Base-by-base conservation (phyloP, 768 basidiomycete species). In the Termitomyces sp. region DNA sequence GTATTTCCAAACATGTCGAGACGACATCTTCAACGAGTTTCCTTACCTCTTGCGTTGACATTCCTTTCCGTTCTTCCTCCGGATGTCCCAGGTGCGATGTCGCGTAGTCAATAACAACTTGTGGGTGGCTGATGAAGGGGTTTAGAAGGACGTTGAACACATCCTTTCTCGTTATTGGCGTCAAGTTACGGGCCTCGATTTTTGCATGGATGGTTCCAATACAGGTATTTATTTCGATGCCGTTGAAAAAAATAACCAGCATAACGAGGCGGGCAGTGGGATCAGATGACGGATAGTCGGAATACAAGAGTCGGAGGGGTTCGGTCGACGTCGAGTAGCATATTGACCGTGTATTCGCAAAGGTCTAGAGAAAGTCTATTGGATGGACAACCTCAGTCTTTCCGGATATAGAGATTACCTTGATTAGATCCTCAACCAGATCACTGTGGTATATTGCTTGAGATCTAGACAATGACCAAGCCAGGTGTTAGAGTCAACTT, bases 331-430 rank as follows among this genome's bases (percentile, higher is more conserved):
- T 70, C 25, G 71, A 53, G 32, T 73, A 78, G 29, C 83, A 84
- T 61, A 92, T 83, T 6, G 87, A 86, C 57, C 89, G 85, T 1
- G 88, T 87, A 50, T 80, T 84, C 65, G 85, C 72, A 74, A 91
- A 92, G 10, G 87, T 82, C 90, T 92, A 53, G 49, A 32, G 45
- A 34, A 36, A 45, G 43, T 56, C 65, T 17, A 45, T 32, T 60
- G 64, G 54, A 64, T 15, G 57, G 36, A 31, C 56, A 46, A 40
- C 42, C 29, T 54, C 47, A 43, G 50, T 42, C 5, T 48, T 57
- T 29, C 14, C 34, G 51, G 32, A 49, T 29, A 34, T 45, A n/a
- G 42, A 49, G 46, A 65, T 63, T 67, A 88, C 90, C 83, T 87
- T 86, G 60, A 89, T 79, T 60, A 92, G 74, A 66, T 88, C 87